Base-by-base conservation (phyloP, 129 eudicot species). In the Ambrosia artemisiifolia region DNA sequence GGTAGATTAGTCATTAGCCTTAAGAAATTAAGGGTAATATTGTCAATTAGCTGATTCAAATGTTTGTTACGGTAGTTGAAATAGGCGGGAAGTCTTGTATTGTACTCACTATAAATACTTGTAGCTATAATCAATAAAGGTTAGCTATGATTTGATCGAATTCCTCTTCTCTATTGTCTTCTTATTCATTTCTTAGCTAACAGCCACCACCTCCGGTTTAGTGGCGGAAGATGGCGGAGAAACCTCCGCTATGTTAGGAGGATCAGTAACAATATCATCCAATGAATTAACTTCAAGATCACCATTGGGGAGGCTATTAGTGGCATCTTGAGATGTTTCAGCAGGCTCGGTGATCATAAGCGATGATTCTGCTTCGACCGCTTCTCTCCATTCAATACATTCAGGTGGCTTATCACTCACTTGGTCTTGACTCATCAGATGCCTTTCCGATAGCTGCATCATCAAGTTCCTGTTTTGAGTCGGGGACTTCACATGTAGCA, bases 361-460 rank as follows among this genome's bases (percentile, higher is more conserved):
- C 18, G 34, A 33, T 14, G 36, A 36, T 59, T 59, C 65, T 6
- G 72, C 36, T 54, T 79, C 85, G 2, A 48, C 76, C 6, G 82
- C 70, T 65, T 85, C 95, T 33, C 94, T 81, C 91, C 94, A 88
- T 74, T 86, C 86, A 40, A 86, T 88, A 88, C 83, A 88, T 60
- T 86, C 91, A 38, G 88, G 65, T 35, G 87, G 86, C 77, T 84
- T 86, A 60, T 82, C 86, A 64, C 67, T 82, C 96, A 14, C 63
- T 59, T 38, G 71, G 53, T 70, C 24, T 75, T 33, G 49, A 48
- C 62, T 51, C 85, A 30, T 66, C 75, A 9, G 81, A 64, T 36
- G 69, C 35, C 72, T 78, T 63, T 16, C 35, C 67, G 19, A 65
- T 67, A 8, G 63, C 68, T 3, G 75, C 30, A 75, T 80, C 85